Evolutionary conservation across 1,284 basidiomycete genomes (phyloP).

Genomic region (Ustilago shanxiensis): DNA sequence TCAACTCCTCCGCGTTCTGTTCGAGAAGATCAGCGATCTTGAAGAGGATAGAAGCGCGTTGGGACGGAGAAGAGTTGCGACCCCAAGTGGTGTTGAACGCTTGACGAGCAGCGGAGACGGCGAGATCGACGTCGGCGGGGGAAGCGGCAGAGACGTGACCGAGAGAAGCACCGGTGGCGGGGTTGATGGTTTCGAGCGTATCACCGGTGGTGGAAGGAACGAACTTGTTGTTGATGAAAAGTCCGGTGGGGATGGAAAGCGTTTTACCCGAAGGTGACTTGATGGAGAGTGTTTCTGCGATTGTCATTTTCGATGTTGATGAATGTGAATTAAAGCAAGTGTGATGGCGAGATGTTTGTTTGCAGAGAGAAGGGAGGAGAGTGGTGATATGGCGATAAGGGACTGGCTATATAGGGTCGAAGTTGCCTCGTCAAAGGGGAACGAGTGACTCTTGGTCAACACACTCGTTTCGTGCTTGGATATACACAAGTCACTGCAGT

Average conservation of each 20-base stretch:
- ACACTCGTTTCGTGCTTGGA: too few species aligned
- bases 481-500: not conserved
- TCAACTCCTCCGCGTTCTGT: slow-evolving; percentile 77
- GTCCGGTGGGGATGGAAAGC: slow-evolving; percentile 46
- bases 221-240: slow-evolving; percentile 63
- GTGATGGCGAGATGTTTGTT: not conserved
- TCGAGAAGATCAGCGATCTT: slow-evolving; percentile 83
- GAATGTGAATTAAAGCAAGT: not conserved
- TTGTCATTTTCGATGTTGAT: slow-evolving; percentile 20
- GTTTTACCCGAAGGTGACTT: slow-evolving; percentile 64
- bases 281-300: slow-evolving; percentile 56
- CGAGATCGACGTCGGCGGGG: slow-evolving; percentile 55
- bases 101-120: slow-evolving; percentile 54
- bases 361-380: not conserved
- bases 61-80: slow-evolving; percentile 31
- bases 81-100: slow-evolving; percentile 58
- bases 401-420: too few species aligned
- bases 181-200: slow-evolving; percentile 56
- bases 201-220: slow-evolving; percentile 42
- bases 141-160: slow-evolving; percentile 52
- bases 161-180: slow-evolving; percentile 56
- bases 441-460: too few species aligned
- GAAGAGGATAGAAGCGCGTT: slow-evolving; percentile 75
- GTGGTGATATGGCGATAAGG: not conserved
- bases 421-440: too few species aligned